These are phyloP conservation scores for Cyberlindnera misumaiensis DNA, from an alignment of 805 yeast genomes.

Conservation along the genomic window DNA sequence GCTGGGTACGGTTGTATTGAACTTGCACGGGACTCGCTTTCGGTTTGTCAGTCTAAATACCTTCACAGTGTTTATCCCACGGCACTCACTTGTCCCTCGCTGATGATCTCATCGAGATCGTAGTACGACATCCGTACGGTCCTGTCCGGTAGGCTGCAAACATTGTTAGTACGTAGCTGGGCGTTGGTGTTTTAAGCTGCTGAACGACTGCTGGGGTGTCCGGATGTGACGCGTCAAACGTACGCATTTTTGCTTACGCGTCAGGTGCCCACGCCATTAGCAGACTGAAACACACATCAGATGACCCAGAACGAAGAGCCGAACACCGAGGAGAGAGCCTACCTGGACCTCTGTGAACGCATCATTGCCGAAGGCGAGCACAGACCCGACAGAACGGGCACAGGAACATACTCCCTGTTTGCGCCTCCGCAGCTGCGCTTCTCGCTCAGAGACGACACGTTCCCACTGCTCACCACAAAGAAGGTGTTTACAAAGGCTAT, in stretches of 20 bases:
- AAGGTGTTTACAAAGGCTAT: slow-evolving; percentile 87
- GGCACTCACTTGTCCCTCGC: slow-evolving; percentile 49
- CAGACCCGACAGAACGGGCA: slow-evolving; percentile 95
- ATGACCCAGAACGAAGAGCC: slow-evolving; percentile 2
- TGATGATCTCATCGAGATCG: slow-evolving; percentile 69
- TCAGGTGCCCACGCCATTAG: background rate
- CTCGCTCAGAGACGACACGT: slow-evolving; percentile 58
- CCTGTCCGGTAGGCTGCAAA: no score
- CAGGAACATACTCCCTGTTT: slow-evolving; percentile 86
- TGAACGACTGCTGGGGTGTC: no score
- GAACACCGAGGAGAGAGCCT: slow-evolving; percentile 67
- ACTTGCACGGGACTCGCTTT: slow-evolving; percentile 67
- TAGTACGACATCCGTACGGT: slow-evolving; percentile 36
- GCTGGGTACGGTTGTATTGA: slow-evolving; percentile 74
- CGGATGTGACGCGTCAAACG: background rate
- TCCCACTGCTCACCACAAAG: slow-evolving; percentile 91
- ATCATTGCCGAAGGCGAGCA: slow-evolving; percentile 82
- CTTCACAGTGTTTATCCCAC: background rate
- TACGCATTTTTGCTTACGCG: background rate
- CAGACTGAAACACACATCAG: background rate
- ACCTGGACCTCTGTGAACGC: slow-evolving; percentile 69
- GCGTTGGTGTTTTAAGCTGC: no score
- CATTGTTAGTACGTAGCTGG: no score
- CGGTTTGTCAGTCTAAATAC: no score
- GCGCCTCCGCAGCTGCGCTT: slow-evolving; percentile 96